phyloP scores from a whole-genome alignment of 108 stramenopile genomes.

The Conticribra guillardii region DNA sequence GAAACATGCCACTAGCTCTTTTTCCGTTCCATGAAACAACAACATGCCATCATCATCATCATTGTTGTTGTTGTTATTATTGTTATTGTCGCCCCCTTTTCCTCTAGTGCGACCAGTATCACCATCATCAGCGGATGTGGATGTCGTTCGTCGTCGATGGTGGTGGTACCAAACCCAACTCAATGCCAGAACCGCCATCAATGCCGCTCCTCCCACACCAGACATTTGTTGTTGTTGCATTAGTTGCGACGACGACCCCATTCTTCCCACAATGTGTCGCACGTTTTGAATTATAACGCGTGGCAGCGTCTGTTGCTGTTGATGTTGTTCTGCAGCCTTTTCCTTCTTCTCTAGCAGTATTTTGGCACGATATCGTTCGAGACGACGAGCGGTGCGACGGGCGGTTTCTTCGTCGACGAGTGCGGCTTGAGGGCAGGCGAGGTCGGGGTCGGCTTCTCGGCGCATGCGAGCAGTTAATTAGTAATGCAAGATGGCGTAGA shows the following conservation, averaged over 20 bases:
- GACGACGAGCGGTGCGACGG: conserved; percentile 9
- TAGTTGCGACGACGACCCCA: too few relatives aligned
- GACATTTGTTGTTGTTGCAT: too few relatives aligned
- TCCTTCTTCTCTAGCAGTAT: conserved; percentile 5
- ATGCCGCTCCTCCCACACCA: too few relatives aligned
- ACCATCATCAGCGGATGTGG: too few relatives aligned
- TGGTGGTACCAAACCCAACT: conserved; percentile 4
- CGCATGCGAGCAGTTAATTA: too few relatives aligned
- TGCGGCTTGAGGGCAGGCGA: conserved; percentile 31
- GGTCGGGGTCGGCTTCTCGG: conserved; percentile 15
- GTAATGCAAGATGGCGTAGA: too few relatives aligned
- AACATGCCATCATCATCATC: not conserved
- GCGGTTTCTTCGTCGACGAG: conserved; percentile 15
- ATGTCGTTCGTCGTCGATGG: too few relatives aligned
- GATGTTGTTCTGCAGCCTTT: not conserved
- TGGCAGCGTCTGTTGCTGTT: too few relatives aligned
- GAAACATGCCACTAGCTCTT: conserved; percentile 33
- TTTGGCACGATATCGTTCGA: conserved; percentile 3
- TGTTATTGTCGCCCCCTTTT: not conserved
- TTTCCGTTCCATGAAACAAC: not conserved
- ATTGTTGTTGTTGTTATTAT: not conserved
- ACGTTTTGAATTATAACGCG: too few relatives aligned
- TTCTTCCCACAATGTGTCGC: too few relatives aligned
- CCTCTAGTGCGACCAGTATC: not conserved
- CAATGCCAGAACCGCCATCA: too few relatives aligned